phyloP scores from a whole-genome alignment of 371 early-diverging fungal genomes.

The Mortierella sp. region DNA sequence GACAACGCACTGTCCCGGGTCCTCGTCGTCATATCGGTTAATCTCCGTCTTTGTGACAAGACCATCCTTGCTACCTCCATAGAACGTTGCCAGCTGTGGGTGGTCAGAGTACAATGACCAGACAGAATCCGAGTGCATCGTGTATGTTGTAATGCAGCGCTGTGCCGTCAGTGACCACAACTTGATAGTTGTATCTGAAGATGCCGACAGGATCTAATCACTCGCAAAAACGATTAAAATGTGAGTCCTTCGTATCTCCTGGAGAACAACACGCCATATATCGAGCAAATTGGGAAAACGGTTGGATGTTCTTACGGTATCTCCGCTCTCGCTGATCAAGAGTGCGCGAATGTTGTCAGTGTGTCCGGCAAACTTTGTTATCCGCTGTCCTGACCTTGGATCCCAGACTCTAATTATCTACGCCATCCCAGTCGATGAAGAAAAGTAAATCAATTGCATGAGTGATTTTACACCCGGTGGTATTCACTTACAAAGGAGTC shows the following conservation, averaged over 20 bases:
- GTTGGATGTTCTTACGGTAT: conserved; percentile 66
- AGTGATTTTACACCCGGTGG: not conserved
- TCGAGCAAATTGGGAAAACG: not conserved
- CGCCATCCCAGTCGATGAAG: not conserved
- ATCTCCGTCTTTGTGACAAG: conserved; percentile 83
- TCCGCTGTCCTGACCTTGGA: conserved; percentile 77
- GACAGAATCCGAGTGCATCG: conserved; percentile 90
- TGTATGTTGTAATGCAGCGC: conserved; percentile 90
- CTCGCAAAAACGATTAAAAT: not conserved
- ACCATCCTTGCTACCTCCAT: conserved; percentile 94
- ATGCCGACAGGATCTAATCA: conserved; percentile 86
- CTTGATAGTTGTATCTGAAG: conserved; percentile 92
- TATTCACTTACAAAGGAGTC: not conserved
- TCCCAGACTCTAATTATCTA: conserved; percentile 91
- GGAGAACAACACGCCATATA: not conserved
- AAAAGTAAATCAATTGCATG: not conserved
- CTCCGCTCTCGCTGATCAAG: conserved; percentile 89
- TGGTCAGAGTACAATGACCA: conserved; percentile 92
- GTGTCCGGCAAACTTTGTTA: conserved; percentile 90
- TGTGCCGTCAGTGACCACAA: conserved; percentile 93
- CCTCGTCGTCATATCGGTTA: conserved; percentile 56
- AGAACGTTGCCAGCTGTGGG: conserved; percentile 89
- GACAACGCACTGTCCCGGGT: conserved; percentile 82
- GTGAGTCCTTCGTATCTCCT: not conserved
- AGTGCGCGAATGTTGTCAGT: conserved; percentile 94